Conservation (phyloP, 2,329 filamentous ascomycete species). For the Colletotrichum salicis region DNA sequence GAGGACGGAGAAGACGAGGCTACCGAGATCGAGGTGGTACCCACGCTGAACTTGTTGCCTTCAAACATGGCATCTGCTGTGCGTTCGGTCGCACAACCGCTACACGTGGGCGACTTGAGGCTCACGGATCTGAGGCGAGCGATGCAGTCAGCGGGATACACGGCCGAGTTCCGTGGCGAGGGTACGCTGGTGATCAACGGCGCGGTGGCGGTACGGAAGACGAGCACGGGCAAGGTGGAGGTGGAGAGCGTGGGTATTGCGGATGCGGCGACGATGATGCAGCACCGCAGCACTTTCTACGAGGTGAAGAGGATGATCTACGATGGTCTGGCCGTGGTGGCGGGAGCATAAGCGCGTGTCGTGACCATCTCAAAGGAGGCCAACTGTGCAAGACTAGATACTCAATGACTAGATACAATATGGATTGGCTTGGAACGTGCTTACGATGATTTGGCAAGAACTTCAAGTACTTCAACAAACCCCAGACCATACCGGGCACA, state of each 20-base stretch:
- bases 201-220: conserved; percentile 88
- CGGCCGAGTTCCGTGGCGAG: conserved; percentile 92
- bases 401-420: not conserved
- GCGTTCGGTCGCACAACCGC: conserved; percentile 81
- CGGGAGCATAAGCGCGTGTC: conserved; percentile 43
- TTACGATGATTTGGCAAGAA: not conserved
- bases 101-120: conserved; percentile 93
- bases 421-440: not conserved
- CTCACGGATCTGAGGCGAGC: conserved; percentile 87
- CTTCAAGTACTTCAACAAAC: too few relatives aligned
- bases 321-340: conserved; percentile 90
- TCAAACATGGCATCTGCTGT: conserved; percentile 75
- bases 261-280: conserved; percentile 50
- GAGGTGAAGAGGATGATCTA: conserved; percentile 93
- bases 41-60: conserved; percentile 66
- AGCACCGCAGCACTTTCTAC: conserved; percentile 77
- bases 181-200: conserved; percentile 91
- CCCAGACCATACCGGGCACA: too few relatives aligned
- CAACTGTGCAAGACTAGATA: not conserved
- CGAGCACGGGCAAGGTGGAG: conserved; percentile 85
- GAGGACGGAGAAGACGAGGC: conserved; percentile 27
- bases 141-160: conserved; percentile 84
- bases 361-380: not conserved
- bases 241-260: conserved; percentile 78
- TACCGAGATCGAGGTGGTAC: conserved; percentile 45